Evolutionary conservation across 2,329 filamentous ascomycete genomes (phyloP).

Genomic region (Beauveria asiatica): DNA sequence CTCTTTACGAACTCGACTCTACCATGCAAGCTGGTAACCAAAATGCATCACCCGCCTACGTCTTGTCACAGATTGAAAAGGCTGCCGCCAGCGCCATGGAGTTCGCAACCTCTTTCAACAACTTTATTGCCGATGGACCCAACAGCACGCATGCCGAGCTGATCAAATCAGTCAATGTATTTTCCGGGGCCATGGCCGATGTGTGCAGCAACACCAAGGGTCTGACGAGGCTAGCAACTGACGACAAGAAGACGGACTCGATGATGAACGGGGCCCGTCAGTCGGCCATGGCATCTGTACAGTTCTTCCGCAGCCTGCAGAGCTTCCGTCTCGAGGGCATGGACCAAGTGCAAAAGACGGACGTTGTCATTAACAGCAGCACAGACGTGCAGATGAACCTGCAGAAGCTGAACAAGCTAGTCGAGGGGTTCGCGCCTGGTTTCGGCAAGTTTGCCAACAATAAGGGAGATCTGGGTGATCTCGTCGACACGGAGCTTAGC

Average conservation of each 20-base stretch:
- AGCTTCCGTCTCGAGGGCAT: constrained; percentile 90
- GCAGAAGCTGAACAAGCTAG: constrained; percentile 86
- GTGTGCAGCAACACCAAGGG: constrained; percentile 96
- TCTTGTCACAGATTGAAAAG: constrained; percentile 95
- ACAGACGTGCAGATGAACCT: constrained; percentile 92
- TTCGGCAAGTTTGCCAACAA: constrained; percentile 70
- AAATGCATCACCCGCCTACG: constrained; percentile 89
- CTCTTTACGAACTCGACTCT: constrained; percentile 93
- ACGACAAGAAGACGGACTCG: constrained; percentile 89
- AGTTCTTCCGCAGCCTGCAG: constrained; percentile 89
- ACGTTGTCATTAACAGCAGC: constrained; percentile 95
- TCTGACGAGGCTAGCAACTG: constrained; percentile 81
- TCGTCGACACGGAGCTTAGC: constrained; percentile 84
- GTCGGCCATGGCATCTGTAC: constrained; percentile 78
- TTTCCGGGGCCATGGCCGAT: constrained; percentile 83
- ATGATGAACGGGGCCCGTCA: constrained; percentile 75
- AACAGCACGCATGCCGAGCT: constrained; percentile 84
- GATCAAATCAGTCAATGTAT: constrained; percentile 85
- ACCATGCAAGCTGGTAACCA: constrained; percentile 98
- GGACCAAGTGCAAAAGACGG: constrained; percentile 85
- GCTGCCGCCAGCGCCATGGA: constrained; percentile 90
- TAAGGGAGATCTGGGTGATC: constrained; percentile 81
- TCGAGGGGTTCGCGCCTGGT: constrained; percentile 84
- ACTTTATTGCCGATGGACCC: constrained; percentile 93
- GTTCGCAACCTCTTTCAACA: constrained; percentile 96